Evolutionary conservation across 192 early-diverging fungal species (phyloP), one percentile per base, ranked within the genome.

Genomic region (Dissophora globulifera): DNA sequence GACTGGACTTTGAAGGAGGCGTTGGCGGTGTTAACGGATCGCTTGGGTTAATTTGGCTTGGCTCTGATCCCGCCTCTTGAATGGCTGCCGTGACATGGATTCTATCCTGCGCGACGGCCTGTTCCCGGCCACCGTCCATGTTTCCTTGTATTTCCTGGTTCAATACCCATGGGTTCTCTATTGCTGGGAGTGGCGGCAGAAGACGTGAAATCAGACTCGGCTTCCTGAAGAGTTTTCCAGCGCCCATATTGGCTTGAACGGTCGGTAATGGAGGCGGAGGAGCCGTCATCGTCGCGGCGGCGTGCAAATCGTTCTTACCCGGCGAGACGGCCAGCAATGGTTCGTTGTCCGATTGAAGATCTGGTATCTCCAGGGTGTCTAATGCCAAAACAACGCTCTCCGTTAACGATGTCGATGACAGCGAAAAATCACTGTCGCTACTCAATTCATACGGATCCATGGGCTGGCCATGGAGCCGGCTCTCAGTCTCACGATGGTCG

Each of bases 331-430:
- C n/a, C n/a, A n/a, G n/a, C n/a, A n/a, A n/a, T n/a, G n/a, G n/a
- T n/a, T n/a, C n/a, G n/a, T n/a, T n/a, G n/a, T n/a, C n/a, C n/a
- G n/a, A n/a, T n/a, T n/a, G n/a, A n/a, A 20, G 45, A 22, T 75
- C 71, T 0, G 62, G 71, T 23, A 75, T 75, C 41, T 75, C 71
- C 15, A 75, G 57, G 3, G 42, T 75, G 23, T 75, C 71, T 30
- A 75, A 25, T 8, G 71, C 71, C 32, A 75, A 19, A 13, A 75
- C 62, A 2, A 75, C 50, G 12, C 56, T 65, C 10, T 65, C 62
- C 22, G 71, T 59, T 17, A 75, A 31, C 0, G 71, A 75, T 10
- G 33, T 30, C 0, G 62, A 46, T 5, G 62, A 65, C 23, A 60
- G 20, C 16, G 71, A 66, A 3, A 17, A 55, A 32, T 60, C 62